These are phyloP conservation scores for Tylopilus subfusipes DNA, from an alignment of 768 basidiomycete genomes.

Conservation along the genomic window DNA sequence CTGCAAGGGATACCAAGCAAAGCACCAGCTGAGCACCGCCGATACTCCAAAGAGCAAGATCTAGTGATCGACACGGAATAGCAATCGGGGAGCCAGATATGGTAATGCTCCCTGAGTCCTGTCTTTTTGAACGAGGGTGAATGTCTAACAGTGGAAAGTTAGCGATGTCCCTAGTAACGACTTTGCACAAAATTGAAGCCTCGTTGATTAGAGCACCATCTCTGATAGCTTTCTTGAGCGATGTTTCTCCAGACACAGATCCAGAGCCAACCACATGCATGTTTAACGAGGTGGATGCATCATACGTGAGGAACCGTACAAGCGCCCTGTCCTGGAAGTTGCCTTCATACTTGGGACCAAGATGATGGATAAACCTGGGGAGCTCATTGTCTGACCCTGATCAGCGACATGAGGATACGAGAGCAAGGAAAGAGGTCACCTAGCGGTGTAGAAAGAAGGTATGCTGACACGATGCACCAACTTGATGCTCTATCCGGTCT, in stretches of 20 bases:
- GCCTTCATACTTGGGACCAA: slow-evolving; percentile 74
- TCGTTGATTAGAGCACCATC: slow-evolving; percentile 41
- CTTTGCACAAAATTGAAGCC: slow-evolving; percentile 38
- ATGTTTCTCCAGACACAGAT: slow-evolving; percentile 38
- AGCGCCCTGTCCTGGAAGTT: slow-evolving; percentile 72
- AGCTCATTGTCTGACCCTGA: slow-evolving; percentile 56
- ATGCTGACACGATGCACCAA: slow-evolving; percentile 69
- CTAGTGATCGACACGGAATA: slow-evolving; percentile 61
- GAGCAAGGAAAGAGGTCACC: slow-evolving; percentile 35
- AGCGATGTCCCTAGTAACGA: slow-evolving; percentile 29
- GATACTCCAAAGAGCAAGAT: slow-evolving; percentile 75
- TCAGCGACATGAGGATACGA: slow-evolving; percentile 12
- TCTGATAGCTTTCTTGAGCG: slow-evolving; percentile 39
- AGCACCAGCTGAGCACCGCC: slow-evolving; percentile 78
- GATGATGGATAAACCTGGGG: slow-evolving; percentile 71
- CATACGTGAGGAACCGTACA: slow-evolving; percentile 77
- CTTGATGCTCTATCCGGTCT: slow-evolving; percentile 34
- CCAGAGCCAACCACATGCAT: slow-evolving; percentile 62
- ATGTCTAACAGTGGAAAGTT: slow-evolving; percentile 14
- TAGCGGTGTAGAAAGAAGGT: slow-evolving; percentile 56
- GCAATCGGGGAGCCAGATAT: slow-evolving; percentile 54
- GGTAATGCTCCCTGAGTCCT: neutral
- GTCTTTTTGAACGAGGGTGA: neutral
- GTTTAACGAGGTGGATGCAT: slow-evolving; percentile 78
- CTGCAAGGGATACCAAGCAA: slow-evolving; percentile 71